Conservation (phyloP, 805 yeast species). For the Starmerella asiatica region DNA sequence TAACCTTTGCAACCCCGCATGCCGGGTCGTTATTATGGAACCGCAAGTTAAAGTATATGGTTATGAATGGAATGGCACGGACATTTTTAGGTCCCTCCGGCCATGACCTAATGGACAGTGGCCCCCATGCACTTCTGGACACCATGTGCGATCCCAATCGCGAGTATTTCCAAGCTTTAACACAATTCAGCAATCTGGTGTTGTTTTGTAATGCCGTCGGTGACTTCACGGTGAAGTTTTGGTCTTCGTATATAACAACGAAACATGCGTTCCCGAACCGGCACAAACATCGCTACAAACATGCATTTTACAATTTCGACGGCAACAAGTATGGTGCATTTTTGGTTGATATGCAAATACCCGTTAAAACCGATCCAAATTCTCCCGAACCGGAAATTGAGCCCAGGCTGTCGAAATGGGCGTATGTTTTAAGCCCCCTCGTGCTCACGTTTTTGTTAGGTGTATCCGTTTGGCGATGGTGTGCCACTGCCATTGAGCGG, state of each 20-base stretch:
- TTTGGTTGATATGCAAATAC: constrained; percentile 4
- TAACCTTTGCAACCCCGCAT: constrained; percentile 70
- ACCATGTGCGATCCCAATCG: constrained; percentile 38
- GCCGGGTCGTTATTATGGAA: constrained; percentile 25
- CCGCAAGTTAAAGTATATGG: constrained; percentile 21
- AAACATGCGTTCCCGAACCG: constrained; percentile 46
- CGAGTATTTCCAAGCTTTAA: constrained; percentile 41
- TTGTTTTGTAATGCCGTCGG: constrained; percentile 62
- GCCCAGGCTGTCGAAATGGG: background rate
- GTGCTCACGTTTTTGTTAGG: background rate
- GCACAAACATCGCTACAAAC: background rate
- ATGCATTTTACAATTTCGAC: constrained; percentile 5
- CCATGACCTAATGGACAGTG: constrained; percentile 43
- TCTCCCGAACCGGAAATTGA: background rate
- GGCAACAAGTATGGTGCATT: constrained; percentile 1
- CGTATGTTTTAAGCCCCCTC: background rate
- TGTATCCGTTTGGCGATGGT: background rate
- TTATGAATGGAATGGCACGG: constrained; percentile 44
- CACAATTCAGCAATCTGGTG: constrained; percentile 41
- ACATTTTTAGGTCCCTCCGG: constrained; percentile 55
- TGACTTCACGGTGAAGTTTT: constrained; percentile 79
- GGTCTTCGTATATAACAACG: constrained; percentile 63
- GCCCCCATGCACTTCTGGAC: constrained; percentile 34
- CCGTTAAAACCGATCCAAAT: too few species aligned
- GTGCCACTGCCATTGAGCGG: background rate